phyloP scores from a whole-genome alignment of 805 yeast species.

The Hanseniaspora mollemarum region DNA sequence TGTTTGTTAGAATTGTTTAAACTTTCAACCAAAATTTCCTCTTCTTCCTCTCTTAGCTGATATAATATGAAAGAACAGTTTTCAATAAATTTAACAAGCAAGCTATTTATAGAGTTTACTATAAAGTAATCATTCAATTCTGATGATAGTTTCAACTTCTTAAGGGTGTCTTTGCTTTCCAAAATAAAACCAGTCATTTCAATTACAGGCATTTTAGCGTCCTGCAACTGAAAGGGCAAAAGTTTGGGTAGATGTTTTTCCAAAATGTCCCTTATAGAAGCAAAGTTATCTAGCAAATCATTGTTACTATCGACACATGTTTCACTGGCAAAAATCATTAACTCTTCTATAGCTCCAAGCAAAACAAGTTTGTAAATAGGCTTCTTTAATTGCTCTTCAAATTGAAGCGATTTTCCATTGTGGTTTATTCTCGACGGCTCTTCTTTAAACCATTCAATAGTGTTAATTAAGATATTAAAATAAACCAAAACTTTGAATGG shows the following conservation, averaged over 20 bases:
- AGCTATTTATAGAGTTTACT: constrained; percentile 37
- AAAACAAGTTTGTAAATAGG: constrained; percentile 51
- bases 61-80: constrained; percentile 58
- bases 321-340: constrained; percentile 51
- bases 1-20: constrained; percentile 27
- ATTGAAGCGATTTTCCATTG: constrained; percentile 37
- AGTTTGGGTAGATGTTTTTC: constrained; percentile 57
- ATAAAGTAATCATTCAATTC: constrained; percentile 26
- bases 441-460: constrained; percentile 58
- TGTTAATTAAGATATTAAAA: constrained; percentile 43
- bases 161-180: constrained; percentile 3
- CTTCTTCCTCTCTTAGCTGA: constrained; percentile 59
- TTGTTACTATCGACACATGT: constrained; percentile 34
- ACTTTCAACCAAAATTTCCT: constrained; percentile 53
- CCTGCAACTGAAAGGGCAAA: constrained; percentile 41
- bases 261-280: constrained; percentile 52
- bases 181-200: constrained; percentile 7
- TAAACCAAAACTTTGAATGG: constrained; percentile 42
- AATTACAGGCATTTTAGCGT: constrained; percentile 33
- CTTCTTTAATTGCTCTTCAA: constrained; percentile 43
- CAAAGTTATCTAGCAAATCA: constrained; percentile 33
- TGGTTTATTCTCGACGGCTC: constrained; percentile 29
- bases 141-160: constrained; percentile 20
- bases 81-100: constrained; percentile 45
- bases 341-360: constrained; percentile 59